Base-by-base conservation (phyloP, 1,284 basidiomycete species). In the Microbotryum lychnidis-dioicae region DNA sequence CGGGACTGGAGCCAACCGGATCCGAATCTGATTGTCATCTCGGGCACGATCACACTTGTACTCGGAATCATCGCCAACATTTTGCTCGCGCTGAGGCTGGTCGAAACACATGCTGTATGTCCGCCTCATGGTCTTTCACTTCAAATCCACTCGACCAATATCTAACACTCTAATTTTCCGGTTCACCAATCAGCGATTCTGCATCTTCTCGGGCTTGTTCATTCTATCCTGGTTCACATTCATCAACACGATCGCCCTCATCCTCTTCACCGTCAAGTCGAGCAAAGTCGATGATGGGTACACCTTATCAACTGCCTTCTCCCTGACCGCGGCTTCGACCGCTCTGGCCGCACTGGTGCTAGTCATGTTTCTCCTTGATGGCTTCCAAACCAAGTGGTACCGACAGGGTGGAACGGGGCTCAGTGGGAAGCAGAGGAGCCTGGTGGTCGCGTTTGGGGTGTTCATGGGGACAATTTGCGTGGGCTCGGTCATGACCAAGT, bases 31-130 rank as follows among this genome's bases (percentile, higher is more conserved):
- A 58, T 65, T n/a, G 21, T 60, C 16, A 61, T 61, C 2, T 48
- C 56, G 2, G 58, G 61, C 0, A 20, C 58, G 2, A 69, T 89
- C 52, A 87, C 87, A 50, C 81, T 91, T 72, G 77, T 77, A 0
- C 85, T 82, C 56, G 87, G 81, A 0, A 73, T 87, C 8, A 67
- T 86, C 6, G 87, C 89, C 4, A 90, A 88, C 67, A 59, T 81
- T 20, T 83, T 82, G 60, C 78, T 91, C 31, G 77, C 90, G 23
- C 61, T 80, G 25, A 80, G 89, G 23, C 89, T 91, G 70, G 73
- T 88, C 64, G 89, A 65, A 20, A 45, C 87, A 87, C 69, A 87
- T 84, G 85, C 53, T 3, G 62, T 60, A 8, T 6, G 56, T 27
- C 7, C 25, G 18, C 6, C 52, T 54, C 7, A 16, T 25, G 9